Base-by-base conservation (phyloP, 1,284 basidiomycete genomes). In the Ceratobasidium sp. region DNA sequence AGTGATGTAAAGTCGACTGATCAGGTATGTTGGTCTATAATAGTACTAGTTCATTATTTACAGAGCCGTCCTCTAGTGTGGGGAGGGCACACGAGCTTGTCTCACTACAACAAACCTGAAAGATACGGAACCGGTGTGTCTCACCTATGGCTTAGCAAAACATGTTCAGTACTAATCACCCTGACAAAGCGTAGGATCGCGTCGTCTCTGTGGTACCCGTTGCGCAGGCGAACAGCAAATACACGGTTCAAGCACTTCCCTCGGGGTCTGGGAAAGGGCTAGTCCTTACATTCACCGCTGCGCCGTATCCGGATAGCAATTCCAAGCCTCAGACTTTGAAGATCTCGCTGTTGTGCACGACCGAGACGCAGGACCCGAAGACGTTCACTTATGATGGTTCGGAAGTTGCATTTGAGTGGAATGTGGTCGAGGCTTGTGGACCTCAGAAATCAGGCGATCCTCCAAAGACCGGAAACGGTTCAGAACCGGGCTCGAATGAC, bases 51-150 rank as follows among this genome's bases (percentile, higher is more conserved):
- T 27, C 33, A 31, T 17, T 33, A 17, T 41, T 29, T 36, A 62
- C 56, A 24, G 31, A 9, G 15, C 19, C 48, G 36, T 60, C n/a
- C 41, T 56, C 54, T 78, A 94, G 93, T 95, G 93, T 84, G 82
- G 87, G 45, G 74, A 79, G 47, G 91, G 88, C 44, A 91, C 91
- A 54, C 85, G 89, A 79, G 92, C 89, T 67, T 95, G 93, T 81
- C 83, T 93, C 45, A 91, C 88, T 2, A 88, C 86, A 78, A 86
- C 86, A 48, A 93, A 93, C 80, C 79, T 84, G 79, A 93, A 92
- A 60, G 53, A 54, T 82, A 78, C 79, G 6, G 85, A 83, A 45
- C 80, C 84, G 63, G 67, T 81, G 8, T 53, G 91, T 93, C 75
- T 89, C 91, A 36, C 91, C 89, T 22, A 84, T 87, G 76, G 84